Conservation (phyloP, 208 protist species). For the Wallacemonas collosoma region DNA sequence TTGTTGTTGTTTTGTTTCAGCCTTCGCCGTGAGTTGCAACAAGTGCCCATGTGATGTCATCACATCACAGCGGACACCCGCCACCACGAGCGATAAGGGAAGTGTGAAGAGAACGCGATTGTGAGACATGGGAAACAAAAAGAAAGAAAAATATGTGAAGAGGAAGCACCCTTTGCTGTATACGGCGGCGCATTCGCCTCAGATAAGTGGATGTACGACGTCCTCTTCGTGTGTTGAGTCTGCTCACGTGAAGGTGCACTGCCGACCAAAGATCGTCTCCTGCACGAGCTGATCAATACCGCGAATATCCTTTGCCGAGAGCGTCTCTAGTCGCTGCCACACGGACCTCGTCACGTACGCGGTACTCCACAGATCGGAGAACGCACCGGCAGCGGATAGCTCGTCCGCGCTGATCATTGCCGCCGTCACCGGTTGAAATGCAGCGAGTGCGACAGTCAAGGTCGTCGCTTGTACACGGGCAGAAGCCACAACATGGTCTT, state of each 20-base stretch:
- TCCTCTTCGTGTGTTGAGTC: too few species aligned
- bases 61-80: too few species aligned
- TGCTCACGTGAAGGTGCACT: background rate
- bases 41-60: too few species aligned
- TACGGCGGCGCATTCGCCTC: too few species aligned
- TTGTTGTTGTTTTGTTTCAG: background rate
- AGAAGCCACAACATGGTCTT: slow-evolving; percentile 1
- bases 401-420: background rate
- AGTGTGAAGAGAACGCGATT: too few species aligned
- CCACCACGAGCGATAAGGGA: too few species aligned
- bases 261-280: background rate
- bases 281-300: background rate
- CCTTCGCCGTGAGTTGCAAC: too few species aligned
- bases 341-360: background rate
- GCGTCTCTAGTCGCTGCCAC: background rate
- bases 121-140: background rate
- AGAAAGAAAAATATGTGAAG: background rate
- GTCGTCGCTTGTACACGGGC: slow-evolving; percentile 2
- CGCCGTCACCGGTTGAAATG: background rate
- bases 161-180: too few species aligned
- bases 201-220: background rate
- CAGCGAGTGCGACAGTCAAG: background rate
- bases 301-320: background rate
- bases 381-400: background rate
- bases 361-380: slow-evolving; percentile 1